These are phyloP conservation scores for Cyclocybe cylindracea DNA, from an alignment of 768 basidiomycete genomes.

Conservation along the genomic window DNA sequence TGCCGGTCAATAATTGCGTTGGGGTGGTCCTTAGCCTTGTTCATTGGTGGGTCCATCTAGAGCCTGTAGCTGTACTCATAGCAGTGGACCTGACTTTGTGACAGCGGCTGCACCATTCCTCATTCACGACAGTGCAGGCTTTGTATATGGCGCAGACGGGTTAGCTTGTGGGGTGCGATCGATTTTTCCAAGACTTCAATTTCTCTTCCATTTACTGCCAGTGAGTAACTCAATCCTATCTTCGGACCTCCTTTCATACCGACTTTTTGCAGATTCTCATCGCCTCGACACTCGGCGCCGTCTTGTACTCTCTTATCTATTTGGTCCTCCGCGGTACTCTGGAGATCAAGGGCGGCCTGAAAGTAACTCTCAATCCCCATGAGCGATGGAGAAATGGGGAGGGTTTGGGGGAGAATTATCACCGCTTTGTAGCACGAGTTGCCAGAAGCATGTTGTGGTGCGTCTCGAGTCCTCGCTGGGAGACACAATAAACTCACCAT, in stretches of 20 bases:
- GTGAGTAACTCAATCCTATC: slow-evolving; percentile 34
- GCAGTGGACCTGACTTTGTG: background rate
- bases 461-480: slow-evolving; percentile 16
- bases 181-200: slow-evolving; percentile 41
- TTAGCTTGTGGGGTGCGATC: slow-evolving; percentile 53
- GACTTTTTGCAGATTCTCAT: slow-evolving; percentile 50
- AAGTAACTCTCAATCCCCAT: slow-evolving; percentile 47
- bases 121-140: slow-evolving; percentile 24
- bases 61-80: background rate
- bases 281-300: slow-evolving; percentile 52
- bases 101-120: slow-evolving; percentile 39
- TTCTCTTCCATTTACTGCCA: slow-evolving; percentile 62
- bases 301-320: slow-evolving; percentile 63
- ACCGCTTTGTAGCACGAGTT: slow-evolving; percentile 60
- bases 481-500: slow-evolving; percentile 7
- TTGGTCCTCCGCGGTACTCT: slow-evolving; percentile 61
- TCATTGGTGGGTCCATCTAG: slow-evolving; percentile 45
- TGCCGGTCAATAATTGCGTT: slow-evolving; percentile 40
- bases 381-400: slow-evolving; percentile 41
- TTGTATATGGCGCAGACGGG: slow-evolving; percentile 52
- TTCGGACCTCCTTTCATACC: background rate
- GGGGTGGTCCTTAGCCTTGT: slow-evolving; percentile 56
- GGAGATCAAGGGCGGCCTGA: slow-evolving; percentile 49
- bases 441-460: slow-evolving; percentile 74
- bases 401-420: slow-evolving; percentile 47